Evolutionary conservation across 2,329 filamentous ascomycete species (phyloP).

Genomic region (Daldinia sp.): DNA sequence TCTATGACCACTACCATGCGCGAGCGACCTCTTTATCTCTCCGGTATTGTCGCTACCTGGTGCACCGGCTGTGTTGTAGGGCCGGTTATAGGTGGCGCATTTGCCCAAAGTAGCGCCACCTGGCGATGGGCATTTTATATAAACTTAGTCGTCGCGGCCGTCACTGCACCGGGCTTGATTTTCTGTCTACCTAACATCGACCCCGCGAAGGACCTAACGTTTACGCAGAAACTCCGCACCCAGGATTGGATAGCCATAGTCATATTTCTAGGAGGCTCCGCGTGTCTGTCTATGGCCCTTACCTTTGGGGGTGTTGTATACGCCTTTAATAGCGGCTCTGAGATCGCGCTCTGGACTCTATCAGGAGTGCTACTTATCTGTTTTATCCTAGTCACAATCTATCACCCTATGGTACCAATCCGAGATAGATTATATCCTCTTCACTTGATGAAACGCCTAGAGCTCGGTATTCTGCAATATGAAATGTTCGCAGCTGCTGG

Average conservation of each 20-base stretch:
- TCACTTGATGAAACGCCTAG: background rate
- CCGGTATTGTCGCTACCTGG: background rate
- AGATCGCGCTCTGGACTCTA: background rate
- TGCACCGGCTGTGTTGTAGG: no score
- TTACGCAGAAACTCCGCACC: background rate
- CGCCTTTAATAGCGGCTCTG: background rate
- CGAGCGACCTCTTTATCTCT: background rate
- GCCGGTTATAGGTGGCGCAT: background rate
- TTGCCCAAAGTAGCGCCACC: background rate
- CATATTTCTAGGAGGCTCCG: background rate
- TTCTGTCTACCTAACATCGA: background rate
- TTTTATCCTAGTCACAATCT: background rate
- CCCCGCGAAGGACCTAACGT: background rate
- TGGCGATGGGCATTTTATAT: background rate
- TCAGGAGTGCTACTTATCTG: background rate
- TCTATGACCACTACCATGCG: background rate
- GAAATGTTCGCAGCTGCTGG: background rate
- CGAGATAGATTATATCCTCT: background rate
- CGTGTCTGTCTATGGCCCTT: background rate
- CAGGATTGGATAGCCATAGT: background rate
- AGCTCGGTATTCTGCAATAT: background rate
- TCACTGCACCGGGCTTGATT: background rate
- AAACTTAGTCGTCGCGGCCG: background rate
- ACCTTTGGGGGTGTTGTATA: background rate
- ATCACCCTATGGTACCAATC: background rate